phyloP scores from a whole-genome alignment of 805 yeast species.

The Myxozyma mucilagina region DNA sequence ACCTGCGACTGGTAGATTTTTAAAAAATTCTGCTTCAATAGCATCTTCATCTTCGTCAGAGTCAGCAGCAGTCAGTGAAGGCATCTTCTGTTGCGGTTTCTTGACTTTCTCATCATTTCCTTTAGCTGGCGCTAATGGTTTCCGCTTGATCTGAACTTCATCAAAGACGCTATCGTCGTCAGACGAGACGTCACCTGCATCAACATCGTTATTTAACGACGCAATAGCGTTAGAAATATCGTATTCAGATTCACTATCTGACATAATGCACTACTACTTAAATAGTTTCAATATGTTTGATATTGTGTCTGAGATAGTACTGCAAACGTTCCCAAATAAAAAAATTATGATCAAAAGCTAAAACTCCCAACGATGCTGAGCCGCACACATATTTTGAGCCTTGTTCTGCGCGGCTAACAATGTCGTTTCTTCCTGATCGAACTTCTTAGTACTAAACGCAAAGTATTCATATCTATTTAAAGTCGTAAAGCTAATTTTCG shows the following conservation, averaged over 20 bases:
- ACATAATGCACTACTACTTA: too few relatives aligned
- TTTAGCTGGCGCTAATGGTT: not conserved
- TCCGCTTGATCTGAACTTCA: not conserved
- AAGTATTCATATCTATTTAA: too few relatives aligned
- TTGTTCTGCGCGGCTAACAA: too few relatives aligned
- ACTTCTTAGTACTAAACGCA: too few relatives aligned
- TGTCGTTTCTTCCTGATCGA: too few relatives aligned
- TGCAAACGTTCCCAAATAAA: too few relatives aligned
- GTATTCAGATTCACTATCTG: constrained; percentile 30
- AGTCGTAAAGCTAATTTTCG: too few relatives aligned
- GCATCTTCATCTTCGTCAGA: constrained; percentile 43
- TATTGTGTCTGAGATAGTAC: not conserved
- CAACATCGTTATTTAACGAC: constrained; percentile 2
- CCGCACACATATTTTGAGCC: too few relatives aligned
- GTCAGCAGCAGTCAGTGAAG: constrained; percentile 2
- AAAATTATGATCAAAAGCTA: too few relatives aligned
- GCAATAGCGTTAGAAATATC: constrained; percentile 28
- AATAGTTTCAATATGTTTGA: too few relatives aligned
- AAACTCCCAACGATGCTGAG: too few relatives aligned
- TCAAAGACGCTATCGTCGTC: constrained; percentile 14
- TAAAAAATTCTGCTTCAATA: constrained; percentile 44
- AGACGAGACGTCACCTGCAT: constrained; percentile 8
- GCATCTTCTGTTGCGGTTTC: constrained; percentile 1
- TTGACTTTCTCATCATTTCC: not conserved
- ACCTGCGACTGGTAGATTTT: constrained; percentile 34